phyloP scores from a whole-genome alignment of 345 rosid species.

The Populus euphratica region DNA sequence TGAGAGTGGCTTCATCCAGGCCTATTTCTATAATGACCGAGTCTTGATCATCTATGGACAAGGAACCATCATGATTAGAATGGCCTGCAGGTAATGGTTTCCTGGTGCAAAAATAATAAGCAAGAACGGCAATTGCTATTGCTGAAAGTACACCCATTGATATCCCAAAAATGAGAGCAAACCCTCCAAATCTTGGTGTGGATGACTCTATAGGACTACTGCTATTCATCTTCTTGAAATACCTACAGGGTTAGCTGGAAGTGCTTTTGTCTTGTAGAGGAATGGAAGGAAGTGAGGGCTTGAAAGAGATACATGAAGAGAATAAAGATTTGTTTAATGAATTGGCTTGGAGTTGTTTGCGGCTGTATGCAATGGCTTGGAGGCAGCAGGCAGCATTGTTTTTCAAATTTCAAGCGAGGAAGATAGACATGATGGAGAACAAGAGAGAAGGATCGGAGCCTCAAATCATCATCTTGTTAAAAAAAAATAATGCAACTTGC shows the following conservation, averaged over 20 bases:
- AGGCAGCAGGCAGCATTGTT: not conserved
- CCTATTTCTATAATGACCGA: constrained; percentile 21
- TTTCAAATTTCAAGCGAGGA: not conserved
- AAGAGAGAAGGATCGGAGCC: not conserved
- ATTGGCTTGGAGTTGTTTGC: not conserved
- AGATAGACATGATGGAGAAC: not conserved
- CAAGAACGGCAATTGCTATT: not conserved
- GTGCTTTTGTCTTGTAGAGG: not conserved
- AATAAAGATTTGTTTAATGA: too few species aligned
- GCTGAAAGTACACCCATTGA: not conserved
- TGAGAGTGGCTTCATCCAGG: constrained; percentile 29
- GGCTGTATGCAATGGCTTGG: not conserved
- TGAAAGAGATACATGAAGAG: too few species aligned
- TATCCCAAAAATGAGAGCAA: not conserved
- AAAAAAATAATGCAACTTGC: not conserved
- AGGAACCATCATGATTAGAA: not conserved
- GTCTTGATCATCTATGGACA: not conserved
- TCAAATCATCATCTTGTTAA: not conserved
- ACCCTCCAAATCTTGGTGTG: not conserved
- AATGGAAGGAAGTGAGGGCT: too few species aligned
- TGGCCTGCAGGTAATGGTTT: not conserved
- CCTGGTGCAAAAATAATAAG: not conserved
- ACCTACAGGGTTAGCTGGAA: not conserved
- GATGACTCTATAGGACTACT: not conserved
- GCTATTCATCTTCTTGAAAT: not conserved